A percentile compares a stretch with the other conserved stretches of the same genome.
Evolutionary conservation across 2,329 filamentous ascomycete genomes (phyloP).

Genomic region (Calonectria pteridis): DNA sequence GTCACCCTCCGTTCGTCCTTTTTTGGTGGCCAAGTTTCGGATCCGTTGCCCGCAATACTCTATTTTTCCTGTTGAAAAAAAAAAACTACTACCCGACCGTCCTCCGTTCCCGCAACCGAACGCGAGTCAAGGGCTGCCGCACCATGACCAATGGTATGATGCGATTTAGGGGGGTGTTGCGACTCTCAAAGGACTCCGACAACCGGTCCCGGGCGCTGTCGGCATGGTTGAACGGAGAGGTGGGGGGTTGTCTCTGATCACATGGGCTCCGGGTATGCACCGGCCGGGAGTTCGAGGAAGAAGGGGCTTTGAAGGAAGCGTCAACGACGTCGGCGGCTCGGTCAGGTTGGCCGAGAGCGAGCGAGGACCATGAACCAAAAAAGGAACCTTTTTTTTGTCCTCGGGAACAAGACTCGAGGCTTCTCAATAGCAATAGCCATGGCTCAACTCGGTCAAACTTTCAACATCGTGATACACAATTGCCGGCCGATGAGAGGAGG

Average conservation of each 20-base stretch:
- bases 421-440: neutral
- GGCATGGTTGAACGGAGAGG: neutral
- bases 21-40: neutral
- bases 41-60: constrained; percentile 10
- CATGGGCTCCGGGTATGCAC: constrained; percentile 15
- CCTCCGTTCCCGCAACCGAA: neutral
- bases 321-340: neutral
- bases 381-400: neutral
- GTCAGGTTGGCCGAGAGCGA: constrained; percentile 11
- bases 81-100: neutral
- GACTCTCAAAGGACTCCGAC: constrained; percentile 2
- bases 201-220: constrained; percentile 7
- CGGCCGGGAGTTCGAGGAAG: neutral
- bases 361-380: neutral
- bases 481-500: neutral
- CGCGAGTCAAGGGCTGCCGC: constrained; percentile 5
- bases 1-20: constrained; percentile 2
- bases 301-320: neutral
- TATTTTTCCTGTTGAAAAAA: neutral
- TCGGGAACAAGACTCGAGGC: neutral
- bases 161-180: neutral
- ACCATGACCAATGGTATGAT: neutral
- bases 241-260: constrained; percentile 2
- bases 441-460: neutral
- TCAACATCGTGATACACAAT: neutral